Percentiles rank a stretch among this genome's conserved stretches.
These are phyloP conservation scores for Paulownia fortunei DNA, from an alignment of 257 asterid genomes.

Conservation along the genomic window DNA sequence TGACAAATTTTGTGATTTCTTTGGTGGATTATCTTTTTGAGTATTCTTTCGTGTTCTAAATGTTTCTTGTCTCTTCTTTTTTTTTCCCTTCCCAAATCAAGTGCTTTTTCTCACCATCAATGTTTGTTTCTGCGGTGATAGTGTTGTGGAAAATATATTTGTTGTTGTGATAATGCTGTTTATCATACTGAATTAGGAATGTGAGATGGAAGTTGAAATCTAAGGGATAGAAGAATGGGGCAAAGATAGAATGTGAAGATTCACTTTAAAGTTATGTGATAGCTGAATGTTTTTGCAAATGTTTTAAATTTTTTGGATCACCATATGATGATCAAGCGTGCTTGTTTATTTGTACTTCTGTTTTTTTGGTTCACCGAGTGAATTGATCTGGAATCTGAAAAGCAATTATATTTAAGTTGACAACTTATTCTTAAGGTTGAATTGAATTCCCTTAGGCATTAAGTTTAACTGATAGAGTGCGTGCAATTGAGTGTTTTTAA, in stretches of 20 bases:
- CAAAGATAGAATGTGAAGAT: neutral
- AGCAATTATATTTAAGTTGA: neutral
- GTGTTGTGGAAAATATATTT: slow-evolving; percentile 5
- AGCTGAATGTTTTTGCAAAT: neutral
- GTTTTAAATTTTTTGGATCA: slow-evolving; percentile 1
- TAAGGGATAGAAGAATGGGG: neutral
- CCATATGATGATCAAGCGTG: neutral
- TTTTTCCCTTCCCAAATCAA: neutral
- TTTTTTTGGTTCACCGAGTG: neutral
- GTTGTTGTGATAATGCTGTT: neutral
- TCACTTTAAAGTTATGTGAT: neutral
- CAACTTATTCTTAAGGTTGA: neutral
- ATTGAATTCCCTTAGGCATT: neutral
- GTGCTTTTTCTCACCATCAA: neutral
- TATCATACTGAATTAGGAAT: neutral
- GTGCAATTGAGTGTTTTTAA: neutral
- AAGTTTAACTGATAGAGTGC: neutral
- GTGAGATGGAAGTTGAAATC: slow-evolving; percentile 2
- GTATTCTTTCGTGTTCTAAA: neutral
- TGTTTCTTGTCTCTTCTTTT: neutral
- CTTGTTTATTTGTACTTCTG: neutral
- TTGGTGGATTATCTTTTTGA: slow-evolving; percentile 20
- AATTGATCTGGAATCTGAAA: neutral
- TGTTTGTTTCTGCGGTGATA: slow-evolving; percentile 10
- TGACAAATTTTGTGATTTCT: slow-evolving; percentile 1